phyloP scores from a whole-genome alignment of 1,139 yeast genomes.

The Hemisphaericaspora xylofermentans region DNA sequence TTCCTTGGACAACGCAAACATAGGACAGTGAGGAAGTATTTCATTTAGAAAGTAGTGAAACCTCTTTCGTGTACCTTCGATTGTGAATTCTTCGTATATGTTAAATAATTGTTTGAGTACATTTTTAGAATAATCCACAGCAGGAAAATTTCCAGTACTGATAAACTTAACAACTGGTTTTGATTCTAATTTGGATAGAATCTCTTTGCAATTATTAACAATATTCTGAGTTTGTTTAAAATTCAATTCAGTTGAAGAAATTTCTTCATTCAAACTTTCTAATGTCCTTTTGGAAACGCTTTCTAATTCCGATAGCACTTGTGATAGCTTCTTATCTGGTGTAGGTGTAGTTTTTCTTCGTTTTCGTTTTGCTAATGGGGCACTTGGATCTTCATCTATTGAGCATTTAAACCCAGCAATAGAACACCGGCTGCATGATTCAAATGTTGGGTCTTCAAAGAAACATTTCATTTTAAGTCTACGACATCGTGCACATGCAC shows the following conservation, averaged over 20 bases:
- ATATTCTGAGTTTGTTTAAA: not conserved
- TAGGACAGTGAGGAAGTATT: conserved; percentile 49
- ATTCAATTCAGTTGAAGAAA: not conserved
- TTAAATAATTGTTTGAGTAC: conserved; percentile 40
- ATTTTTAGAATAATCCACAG: conserved; percentile 40
- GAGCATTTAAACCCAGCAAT: conserved; percentile 47
- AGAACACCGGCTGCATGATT: conserved; percentile 48
- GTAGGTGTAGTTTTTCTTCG: conserved; percentile 10
- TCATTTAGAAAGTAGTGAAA: conserved; percentile 35
- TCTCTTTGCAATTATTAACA: conserved; percentile 5
- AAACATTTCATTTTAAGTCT: conserved; percentile 55
- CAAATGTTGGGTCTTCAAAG: conserved; percentile 45
- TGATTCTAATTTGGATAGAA: conserved; percentile 4
- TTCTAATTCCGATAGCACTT: not conserved
- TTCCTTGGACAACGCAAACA: conserved; percentile 38
- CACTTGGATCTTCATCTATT: conserved; percentile 48
- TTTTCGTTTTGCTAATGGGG: conserved; percentile 26
- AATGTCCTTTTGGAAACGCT: not conserved
- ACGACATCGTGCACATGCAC: conserved; percentile 61
- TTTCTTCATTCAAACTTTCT: not conserved
- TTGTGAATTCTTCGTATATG: conserved; percentile 19
- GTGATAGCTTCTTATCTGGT: not conserved
- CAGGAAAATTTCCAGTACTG: conserved; percentile 23
- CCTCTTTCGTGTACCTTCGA: conserved; percentile 31
- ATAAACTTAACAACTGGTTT: conserved; percentile 3